These are phyloP conservation scores for Silene conica DNA, from an alignment of 148 eudicot genomes.

Conservation along the genomic window DNA sequence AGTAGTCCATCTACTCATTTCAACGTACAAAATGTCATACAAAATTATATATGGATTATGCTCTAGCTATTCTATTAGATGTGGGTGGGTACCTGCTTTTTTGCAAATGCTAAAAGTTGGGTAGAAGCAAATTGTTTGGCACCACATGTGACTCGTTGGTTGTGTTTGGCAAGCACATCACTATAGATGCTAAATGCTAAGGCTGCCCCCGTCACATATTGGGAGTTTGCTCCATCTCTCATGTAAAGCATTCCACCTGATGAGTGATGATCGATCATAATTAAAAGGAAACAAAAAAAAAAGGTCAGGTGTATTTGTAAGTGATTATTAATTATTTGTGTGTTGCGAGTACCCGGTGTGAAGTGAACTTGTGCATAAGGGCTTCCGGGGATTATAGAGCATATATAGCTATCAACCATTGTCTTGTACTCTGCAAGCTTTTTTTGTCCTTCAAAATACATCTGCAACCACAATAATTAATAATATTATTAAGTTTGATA, in stretches of 20 bases:
- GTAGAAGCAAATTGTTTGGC: conserved; percentile 37
- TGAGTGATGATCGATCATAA: background rate
- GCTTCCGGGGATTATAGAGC: conserved; percentile 65
- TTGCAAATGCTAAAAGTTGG: conserved; percentile 54
- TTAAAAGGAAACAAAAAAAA: background rate
- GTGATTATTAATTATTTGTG: background rate
- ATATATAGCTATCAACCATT: conserved; percentile 60
- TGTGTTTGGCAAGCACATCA: conserved; percentile 55
- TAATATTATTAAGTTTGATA: too few species aligned
- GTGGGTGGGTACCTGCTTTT: conserved; percentile 49
- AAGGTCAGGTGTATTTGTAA: background rate
- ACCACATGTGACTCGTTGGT: conserved; percentile 56
- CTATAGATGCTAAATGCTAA: conserved; percentile 60
- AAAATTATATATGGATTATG: too few species aligned
- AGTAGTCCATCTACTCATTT: conserved; percentile 63
- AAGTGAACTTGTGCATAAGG: conserved; percentile 52
- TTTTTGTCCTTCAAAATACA: conserved; percentile 51
- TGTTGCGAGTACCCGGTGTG: conserved; percentile 52
- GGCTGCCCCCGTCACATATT: conserved; percentile 66
- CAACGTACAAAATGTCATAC: background rate
- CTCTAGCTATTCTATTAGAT: too few species aligned
- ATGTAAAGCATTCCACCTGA: conserved; percentile 70
- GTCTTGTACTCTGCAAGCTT: conserved; percentile 45
- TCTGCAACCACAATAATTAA: conserved; percentile 34
- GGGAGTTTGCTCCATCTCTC: conserved; percentile 90